A percentile compares a stretch with the other conserved stretches of the same genome.
These are phyloP conservation scores for Cytospora piceae DNA, from an alignment of 2,329 filamentous ascomycete genomes.

Conservation along the genomic window DNA sequence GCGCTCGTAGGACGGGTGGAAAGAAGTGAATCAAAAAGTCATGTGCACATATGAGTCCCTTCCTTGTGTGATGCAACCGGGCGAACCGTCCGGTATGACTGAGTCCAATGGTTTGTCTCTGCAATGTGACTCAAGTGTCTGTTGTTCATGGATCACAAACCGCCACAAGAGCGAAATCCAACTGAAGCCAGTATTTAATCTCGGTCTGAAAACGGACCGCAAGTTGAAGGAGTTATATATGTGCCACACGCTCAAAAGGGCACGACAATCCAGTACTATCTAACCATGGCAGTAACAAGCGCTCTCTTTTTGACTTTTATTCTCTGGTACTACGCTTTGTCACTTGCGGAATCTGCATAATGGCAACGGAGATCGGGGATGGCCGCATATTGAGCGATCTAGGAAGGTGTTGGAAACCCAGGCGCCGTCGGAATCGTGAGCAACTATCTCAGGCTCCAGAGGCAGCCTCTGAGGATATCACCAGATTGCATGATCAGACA, in stretches of 20 bases:
- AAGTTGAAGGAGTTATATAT: not conserved
- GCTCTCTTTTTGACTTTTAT: not conserved
- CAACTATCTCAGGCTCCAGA: not conserved
- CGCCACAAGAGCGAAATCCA: not conserved
- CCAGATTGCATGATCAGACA: not conserved
- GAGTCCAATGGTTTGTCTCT: not conserved
- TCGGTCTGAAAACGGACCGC: not conserved
- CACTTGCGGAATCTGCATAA: not conserved
- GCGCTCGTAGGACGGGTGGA: not conserved
- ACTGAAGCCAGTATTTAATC: not conserved
- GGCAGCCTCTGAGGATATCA: not conserved
- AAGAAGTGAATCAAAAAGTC: not conserved
- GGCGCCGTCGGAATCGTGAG: not conserved
- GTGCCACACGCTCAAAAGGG: not conserved
- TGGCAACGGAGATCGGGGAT: not conserved
- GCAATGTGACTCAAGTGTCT: not conserved
- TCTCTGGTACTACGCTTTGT: not conserved
- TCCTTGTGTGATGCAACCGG: not conserved
- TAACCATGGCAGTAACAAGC: constrained; percentile 1
- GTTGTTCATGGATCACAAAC: not conserved
- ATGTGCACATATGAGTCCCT: not conserved
- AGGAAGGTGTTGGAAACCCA: not conserved
- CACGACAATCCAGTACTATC: not conserved
- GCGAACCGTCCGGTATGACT: not conserved
- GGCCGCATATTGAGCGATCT: not conserved